phyloP scores from a whole-genome alignment of 1,284 basidiomycete genomes.

The Ceratobasidium sp. region DNA sequence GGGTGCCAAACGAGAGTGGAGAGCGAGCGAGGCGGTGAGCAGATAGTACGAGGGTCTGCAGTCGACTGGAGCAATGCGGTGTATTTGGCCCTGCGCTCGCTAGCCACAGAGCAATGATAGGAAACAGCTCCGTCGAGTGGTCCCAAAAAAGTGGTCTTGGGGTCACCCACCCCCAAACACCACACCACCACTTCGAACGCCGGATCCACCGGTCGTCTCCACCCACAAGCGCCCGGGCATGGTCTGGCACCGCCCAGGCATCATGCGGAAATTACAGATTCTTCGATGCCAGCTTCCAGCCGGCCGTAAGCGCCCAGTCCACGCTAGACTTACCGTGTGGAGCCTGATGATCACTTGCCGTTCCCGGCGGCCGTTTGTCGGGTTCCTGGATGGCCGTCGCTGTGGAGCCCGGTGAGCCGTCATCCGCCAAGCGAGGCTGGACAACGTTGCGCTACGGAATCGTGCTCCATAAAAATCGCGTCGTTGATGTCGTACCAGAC shows the following conservation, averaged over 20 bases:
- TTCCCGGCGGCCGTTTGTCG: conserved; percentile 36
- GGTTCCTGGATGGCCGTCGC: conserved; percentile 40
- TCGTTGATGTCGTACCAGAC: conserved; percentile 26
- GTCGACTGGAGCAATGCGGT: conserved; percentile 9
- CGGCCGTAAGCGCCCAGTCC: conserved; percentile 17
- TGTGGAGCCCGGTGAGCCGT: conserved; percentile 35
- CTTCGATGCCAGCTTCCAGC: background rate
- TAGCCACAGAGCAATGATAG: conserved; percentile 4
- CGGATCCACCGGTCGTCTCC: conserved; percentile 39
- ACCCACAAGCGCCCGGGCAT: conserved; percentile 11
- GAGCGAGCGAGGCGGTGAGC: conserved; percentile 19
- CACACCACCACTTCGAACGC: conserved; percentile 13
- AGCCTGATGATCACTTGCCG: background rate
- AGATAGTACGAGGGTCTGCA: background rate
- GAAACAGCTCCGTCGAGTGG: conserved; percentile 15
- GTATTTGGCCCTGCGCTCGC: conserved; percentile 14
- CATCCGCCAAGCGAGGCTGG: conserved; percentile 9
- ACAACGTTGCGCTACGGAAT: background rate
- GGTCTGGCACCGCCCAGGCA: background rate
- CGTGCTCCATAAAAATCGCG: conserved; percentile 12
- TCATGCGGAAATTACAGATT: background rate
- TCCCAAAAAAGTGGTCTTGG: conserved; percentile 1
- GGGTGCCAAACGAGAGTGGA: conserved; percentile 25
- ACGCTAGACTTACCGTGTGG: conserved; percentile 38
- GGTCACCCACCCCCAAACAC: conserved; percentile 23